Conservation (phyloP, 164 flowering plant genomes). For the Santalum album region DNA sequence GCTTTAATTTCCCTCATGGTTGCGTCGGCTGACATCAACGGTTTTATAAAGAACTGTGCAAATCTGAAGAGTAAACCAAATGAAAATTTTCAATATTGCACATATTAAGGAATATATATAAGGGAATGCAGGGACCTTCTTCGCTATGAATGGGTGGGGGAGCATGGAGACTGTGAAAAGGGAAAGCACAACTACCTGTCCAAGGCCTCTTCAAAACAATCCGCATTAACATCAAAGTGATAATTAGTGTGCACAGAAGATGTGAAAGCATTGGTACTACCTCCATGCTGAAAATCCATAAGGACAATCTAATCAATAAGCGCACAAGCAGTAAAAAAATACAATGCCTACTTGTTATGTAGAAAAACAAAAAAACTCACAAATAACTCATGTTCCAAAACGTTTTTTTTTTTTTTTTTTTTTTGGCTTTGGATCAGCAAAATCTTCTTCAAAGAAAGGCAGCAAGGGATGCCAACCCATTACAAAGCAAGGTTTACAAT, state of each 20-base stretch:
- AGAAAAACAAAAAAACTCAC: no score
- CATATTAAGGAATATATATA: background rate
- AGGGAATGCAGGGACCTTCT: background rate
- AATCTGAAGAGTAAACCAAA: slow-evolving; percentile 45
- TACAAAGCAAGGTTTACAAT: no score
- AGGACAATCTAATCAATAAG: background rate
- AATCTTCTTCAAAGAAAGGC: no score
- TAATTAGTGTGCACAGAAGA: slow-evolving; percentile 75
- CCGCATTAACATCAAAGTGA: slow-evolving; percentile 76
- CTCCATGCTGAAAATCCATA: slow-evolving; percentile 71
- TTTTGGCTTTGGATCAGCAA: no score
- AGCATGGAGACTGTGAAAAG: slow-evolving; percentile 1
- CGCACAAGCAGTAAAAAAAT: no score
- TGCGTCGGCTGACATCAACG: slow-evolving; percentile 96
- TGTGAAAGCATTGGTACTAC: slow-evolving; percentile 81
- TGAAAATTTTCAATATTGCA: slow-evolving; percentile 1
- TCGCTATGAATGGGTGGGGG: no score
- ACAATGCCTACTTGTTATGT: no score
- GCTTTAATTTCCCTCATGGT: slow-evolving; percentile 92
- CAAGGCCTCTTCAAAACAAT: slow-evolving; percentile 79
- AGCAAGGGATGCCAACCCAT: no score
- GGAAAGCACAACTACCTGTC: slow-evolving; percentile 51
- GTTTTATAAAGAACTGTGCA: slow-evolving; percentile 87
- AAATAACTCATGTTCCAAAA: no score
- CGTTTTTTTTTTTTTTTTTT: no score